A percentile compares a stretch with the other conserved stretches of the same genome.
These are phyloP conservation scores for Triticum aestivum DNA, from an alignment of 176 grass and related monocot genomes.

Conservation along the genomic window IWGSC_CS_RefSeq_v2.1 NC_057810.1:35664091-35664590, in stretches of 20 bases:
- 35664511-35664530: too few species aligned
- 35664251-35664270: neutral
- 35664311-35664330: too few species aligned
- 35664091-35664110: constrained; percentile 4
- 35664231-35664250: constrained; percentile 5
- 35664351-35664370: too few species aligned
- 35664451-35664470: constrained; percentile 44
- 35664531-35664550: too few species aligned
- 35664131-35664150: constrained; percentile 36
- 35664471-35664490: constrained; percentile 40
- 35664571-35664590: too few species aligned
- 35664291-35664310: too few species aligned
- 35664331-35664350: too few species aligned
- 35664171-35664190: constrained; percentile 51
- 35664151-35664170: constrained; percentile 56
- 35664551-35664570: too few species aligned
- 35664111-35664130: constrained; percentile 32
- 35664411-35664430: too few species aligned
- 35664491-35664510: too few species aligned
- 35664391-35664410: too few species aligned
- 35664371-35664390: too few species aligned
- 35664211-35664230: constrained; percentile 26
- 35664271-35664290: neutral
- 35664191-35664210: constrained; percentile 35
- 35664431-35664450: constrained; percentile 30